Evolutionary conservation across 1,284 basidiomycete genomes (phyloP).

Genomic region (Cutaneotrichosporon curvatum): DNA sequence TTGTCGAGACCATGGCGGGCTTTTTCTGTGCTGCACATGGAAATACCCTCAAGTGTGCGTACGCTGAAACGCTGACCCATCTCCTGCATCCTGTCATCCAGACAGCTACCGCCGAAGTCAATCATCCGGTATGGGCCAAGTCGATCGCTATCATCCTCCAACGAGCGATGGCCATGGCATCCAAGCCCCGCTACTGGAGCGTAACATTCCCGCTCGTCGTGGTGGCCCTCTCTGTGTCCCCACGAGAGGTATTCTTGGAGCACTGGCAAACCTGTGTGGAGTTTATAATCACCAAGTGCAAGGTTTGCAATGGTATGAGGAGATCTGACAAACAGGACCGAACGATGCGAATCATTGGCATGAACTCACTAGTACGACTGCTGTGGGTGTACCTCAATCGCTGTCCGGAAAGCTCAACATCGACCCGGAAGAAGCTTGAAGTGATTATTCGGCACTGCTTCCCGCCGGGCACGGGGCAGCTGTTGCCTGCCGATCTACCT

Average conservation of each 20-base stretch:
- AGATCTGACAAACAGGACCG: slow-evolving; percentile 59
- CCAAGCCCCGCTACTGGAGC: slow-evolving; percentile 85
- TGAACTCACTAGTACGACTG: slow-evolving; percentile 77
- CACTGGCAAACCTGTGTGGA: slow-evolving; percentile 73
- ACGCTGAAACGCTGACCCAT: slow-evolving; percentile 72
- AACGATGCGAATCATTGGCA: slow-evolving; percentile 59
- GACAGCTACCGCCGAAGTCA: slow-evolving; percentile 93
- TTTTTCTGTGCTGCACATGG: slow-evolving; percentile 82
- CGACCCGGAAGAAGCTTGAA: slow-evolving; percentile 71
- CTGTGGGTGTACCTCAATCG: slow-evolving; percentile 93
- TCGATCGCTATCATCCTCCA: slow-evolving; percentile 80
- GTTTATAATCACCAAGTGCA: slow-evolving; percentile 63
- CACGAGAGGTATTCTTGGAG: slow-evolving; percentile 73
- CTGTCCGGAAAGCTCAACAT: slow-evolving; percentile 75
- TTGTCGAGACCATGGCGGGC: slow-evolving; percentile 72
- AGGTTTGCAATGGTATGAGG: slow-evolving; percentile 51
- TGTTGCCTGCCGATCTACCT: slow-evolving; percentile 67
- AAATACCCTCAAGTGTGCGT: slow-evolving; percentile 71
- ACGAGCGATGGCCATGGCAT: slow-evolving; percentile 76
- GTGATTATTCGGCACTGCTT: slow-evolving; percentile 70
- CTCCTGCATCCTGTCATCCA: slow-evolving; percentile 84
- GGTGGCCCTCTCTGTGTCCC: slow-evolving; percentile 77
- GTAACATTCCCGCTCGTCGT: slow-evolving; percentile 80
- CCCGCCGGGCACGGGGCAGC: slow-evolving; percentile 58
- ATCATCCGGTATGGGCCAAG: slow-evolving; percentile 89